Percentiles rank a stretch among this genome's conserved stretches.
Evolutionary conservation across 148 eudicot genomes (phyloP).

Genomic region (Arbutus unedo): DNA sequence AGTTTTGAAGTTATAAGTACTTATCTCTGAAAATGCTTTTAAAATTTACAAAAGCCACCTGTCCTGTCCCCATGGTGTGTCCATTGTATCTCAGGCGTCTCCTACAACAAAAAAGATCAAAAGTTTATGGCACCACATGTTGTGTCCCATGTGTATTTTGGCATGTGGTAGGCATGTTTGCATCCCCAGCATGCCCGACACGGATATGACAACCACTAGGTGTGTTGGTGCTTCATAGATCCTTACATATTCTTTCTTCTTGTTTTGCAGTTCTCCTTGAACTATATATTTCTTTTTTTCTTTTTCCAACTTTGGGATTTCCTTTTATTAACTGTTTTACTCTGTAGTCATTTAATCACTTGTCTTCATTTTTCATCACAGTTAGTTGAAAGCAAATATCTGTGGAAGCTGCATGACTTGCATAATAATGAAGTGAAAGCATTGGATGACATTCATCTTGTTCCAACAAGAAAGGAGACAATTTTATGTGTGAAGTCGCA

Average conservation of each 20-base stretch:
- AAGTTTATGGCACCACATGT: too few relatives aligned
- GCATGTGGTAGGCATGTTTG: too few relatives aligned
- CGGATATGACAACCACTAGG: too few relatives aligned
- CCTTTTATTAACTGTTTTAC: background rate
- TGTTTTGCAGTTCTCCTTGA: background rate
- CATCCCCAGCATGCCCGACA: too few relatives aligned
- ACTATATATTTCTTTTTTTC: background rate
- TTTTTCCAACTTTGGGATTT: background rate
- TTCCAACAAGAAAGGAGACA: conserved; percentile 42
- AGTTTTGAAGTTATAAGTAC: too few relatives aligned
- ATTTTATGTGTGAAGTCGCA: conserved; percentile 48
- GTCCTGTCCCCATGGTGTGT: too few relatives aligned
- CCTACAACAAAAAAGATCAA: too few relatives aligned
- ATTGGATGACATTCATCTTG: conserved; percentile 62
- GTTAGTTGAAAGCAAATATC: conserved; percentile 72
- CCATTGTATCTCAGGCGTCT: too few relatives aligned
- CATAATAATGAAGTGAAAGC: conserved; percentile 44
- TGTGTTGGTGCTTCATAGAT: too few relatives aligned
- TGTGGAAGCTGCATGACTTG: conserved; percentile 76
- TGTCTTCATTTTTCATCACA: conserved; percentile 25
- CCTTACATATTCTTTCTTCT: background rate
- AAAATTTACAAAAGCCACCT: too few relatives aligned
- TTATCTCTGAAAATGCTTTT: too few relatives aligned
- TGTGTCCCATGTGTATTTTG: too few relatives aligned
- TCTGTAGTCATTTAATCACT: background rate